Evolutionary conservation across 345 rosid species (phyloP), one percentile per base, ranked within the genome.

Genomic region (Mallotus nudiflorus): DNA sequence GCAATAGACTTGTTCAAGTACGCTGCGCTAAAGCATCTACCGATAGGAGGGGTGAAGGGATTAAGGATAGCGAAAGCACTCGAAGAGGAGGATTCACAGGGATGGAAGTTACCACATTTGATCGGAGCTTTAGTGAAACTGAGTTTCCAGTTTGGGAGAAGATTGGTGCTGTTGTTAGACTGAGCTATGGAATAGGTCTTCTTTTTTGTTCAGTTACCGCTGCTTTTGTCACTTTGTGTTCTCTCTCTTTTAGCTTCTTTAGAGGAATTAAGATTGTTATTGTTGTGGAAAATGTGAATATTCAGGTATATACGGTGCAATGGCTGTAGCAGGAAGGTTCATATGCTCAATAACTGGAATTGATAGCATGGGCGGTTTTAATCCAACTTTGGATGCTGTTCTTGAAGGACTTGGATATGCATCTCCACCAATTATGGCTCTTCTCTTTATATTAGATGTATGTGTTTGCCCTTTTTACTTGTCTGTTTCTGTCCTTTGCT

Each of bases 381-480:
- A 90, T 73, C 84, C 80, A n/a, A 85, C 87, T 12, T 70, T 91
- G 70, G 96, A 91, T 62, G 97, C 96, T 12, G 77, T 90, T 75
- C 66, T 94, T 0, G 80, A 81, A 6, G 97, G 99, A 15, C 92
- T 94, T 56, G 97, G 99, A 73, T 94, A 91, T 74, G 97, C 99
- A 18, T 91, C 77, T 45, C 97, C 97, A 28, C 99, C 99, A 0
- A 91, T 90, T 67, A 90, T 95, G 97, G 97, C 97, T 67, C 97
- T 95, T 78, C 88, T 95, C 65, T 86, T 91, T 66, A 95, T 95
- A 31, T 82, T 95, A 18, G 97, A 95, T 82, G 99, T 95, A 82
- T 46, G 82, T 53, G 53, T 25, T 27, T 58, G 16, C 56, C 44
- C 1, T 8, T 46, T 68, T 53, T 37, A 13, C 18, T 33, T 27